Base-by-base conservation (phyloP, 1,284 basidiomycete genomes). In the Cystobasidiaceae sp. region DNA sequence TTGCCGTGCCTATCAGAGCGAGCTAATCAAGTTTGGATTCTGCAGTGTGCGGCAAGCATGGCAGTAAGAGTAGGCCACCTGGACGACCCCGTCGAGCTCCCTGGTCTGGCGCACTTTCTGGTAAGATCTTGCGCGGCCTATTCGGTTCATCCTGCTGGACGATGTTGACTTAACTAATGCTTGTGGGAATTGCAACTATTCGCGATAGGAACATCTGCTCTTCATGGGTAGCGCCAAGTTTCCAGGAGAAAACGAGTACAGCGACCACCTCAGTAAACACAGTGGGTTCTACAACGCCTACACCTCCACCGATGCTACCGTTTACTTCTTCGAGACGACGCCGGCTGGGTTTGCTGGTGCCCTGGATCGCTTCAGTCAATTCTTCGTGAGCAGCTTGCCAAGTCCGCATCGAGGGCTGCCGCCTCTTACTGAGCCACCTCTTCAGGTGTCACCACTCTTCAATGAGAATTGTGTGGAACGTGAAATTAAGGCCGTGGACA, bases 61-160 rank as follows among this genome's bases (percentile, higher is more conserved):
- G 91, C 96, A 78, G 92, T 98, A 49, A 88, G 89, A 19, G 93
- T 97, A 0, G 96, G 96, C 2, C 94, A 98, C 78, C 79, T 98
- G 66, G 86, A 84, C 45, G 96, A 99, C 77, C 96, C 94, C 5
- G 70, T 74, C 21, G 76, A 79, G 61, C 68, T 79, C 9, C 77
- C 74, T 27, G 78, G 78, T 28, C 71, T 79, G 6, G 78, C 78
- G 13, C 78, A 79, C 66, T 92, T 91, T 73, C 41, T 60, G 43
- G 28, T 46, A 28, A 30, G 25, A 17, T 21, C 3, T n/a, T 28
- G 2, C n/a, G n/a, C n/a, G n/a, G n/a, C n/a, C n/a, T n/a, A n/a
- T n/a, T n/a, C n/a, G n/a, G n/a, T n/a, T n/a, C n/a, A n/a, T n/a
- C n/a, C n/a, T n/a, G n/a, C n/a, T n/a, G n/a, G n/a, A n/a, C n/a